A percentile compares a stretch with the other conserved stretches of the same genome.
phyloP scores from a whole-genome alignment of 225 moss, liverwort and hornwort genomes.

The Bryoerythrophyllum caledonicum region DNA sequence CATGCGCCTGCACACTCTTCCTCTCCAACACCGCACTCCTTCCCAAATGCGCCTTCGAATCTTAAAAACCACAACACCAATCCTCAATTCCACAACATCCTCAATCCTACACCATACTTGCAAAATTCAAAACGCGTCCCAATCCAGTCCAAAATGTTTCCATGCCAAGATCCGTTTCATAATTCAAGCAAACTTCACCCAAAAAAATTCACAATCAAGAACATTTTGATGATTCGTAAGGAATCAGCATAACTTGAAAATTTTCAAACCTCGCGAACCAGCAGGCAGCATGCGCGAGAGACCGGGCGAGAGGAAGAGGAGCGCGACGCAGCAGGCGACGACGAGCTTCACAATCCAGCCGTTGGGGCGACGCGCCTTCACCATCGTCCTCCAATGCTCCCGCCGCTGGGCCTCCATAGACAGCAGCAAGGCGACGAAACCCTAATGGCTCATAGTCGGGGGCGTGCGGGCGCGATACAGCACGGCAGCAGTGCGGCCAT shows the following conservation, averaged over 20 bases:
- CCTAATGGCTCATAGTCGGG: constrained; percentile 20
- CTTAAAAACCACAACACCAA: neutral
- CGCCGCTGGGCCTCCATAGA: neutral
- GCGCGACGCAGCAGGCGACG: constrained; percentile 42
- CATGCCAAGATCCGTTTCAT: neutral
- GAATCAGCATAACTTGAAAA: no score
- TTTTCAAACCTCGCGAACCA: no score
- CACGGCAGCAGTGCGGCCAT: neutral
- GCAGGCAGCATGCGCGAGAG: constrained; percentile 34
- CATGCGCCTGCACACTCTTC: constrained; percentile 14
- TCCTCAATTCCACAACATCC: neutral
- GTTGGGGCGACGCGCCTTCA: constrained; percentile 7
- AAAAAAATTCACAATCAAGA: no score
- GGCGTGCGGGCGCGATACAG: neutral
- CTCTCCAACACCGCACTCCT: constrained; percentile 17
- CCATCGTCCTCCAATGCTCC: no score
- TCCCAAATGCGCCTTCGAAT: constrained; percentile 25
- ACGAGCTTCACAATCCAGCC: constrained; percentile 34
- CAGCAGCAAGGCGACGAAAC: neutral
- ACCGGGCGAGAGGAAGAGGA: constrained; percentile 37
- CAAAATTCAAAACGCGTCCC: neutral
- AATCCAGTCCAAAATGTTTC: neutral
- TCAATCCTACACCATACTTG: neutral
- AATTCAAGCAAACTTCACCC: no score
- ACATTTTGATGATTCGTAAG: no score